Conservation (phyloP, 139 green algal genomes). For the Micromonas commoda region DNA sequence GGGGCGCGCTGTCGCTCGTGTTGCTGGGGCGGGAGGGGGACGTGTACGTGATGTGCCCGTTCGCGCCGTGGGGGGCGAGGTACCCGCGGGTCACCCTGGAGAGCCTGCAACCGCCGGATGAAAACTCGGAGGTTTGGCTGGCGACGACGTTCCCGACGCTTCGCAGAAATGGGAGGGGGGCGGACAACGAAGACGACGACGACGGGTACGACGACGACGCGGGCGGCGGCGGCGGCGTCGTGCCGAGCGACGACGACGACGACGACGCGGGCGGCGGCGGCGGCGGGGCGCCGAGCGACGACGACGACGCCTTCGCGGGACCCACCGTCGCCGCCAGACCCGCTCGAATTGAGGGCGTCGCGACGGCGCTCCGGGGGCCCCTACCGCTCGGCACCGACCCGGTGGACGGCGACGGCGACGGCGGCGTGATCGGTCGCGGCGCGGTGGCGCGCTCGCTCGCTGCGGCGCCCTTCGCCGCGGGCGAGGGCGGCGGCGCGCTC, state of each 20-base stretch:
- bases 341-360: background rate
- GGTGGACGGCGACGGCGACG: background rate
- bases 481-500: background rate
- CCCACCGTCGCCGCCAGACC: background rate
- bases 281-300: background rate
- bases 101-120: background rate
- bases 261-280: background rate
- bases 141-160: constrained; percentile 2
- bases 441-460: background rate
- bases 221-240: too few relatives aligned
- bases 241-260: too few relatives aligned
- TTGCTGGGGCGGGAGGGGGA: background rate
- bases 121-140: background rate
- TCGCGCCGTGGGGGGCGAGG: background rate
- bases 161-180: background rate
- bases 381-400: background rate
- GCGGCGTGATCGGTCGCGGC: background rate
- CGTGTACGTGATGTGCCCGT: constrained; percentile 9
- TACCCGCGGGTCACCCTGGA: background rate
- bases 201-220: background rate
- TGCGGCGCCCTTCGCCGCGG: background rate
- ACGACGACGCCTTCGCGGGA: background rate
- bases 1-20: background rate
- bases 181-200: background rate
- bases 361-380: background rate